These are phyloP conservation scores for Vitis cinerea DNA, from an alignment of 164 flowering plant genomes.

Conservation along the genomic window DNA sequence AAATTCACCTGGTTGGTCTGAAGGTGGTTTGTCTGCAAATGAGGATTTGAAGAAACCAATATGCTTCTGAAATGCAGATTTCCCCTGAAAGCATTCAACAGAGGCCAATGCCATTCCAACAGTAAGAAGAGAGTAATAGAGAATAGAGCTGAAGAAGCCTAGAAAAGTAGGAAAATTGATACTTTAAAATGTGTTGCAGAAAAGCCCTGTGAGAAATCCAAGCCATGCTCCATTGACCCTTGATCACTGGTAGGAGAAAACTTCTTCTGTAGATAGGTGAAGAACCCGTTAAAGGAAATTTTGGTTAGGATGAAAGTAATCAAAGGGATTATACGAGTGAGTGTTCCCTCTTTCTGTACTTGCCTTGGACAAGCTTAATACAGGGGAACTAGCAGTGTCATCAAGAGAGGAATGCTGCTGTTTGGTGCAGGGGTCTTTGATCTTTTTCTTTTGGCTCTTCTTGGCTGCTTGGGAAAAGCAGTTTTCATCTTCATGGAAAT, in stretches of 20 bases:
- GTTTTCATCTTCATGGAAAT: conserved; percentile 48
- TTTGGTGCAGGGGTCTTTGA: conserved; percentile 18
- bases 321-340: not conserved
- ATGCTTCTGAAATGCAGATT: conserved; percentile 43
- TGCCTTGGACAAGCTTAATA: conserved; percentile 43
- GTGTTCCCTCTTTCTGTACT: conserved; percentile 10
- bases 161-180: conserved; percentile 3
- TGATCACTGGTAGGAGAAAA: conserved; percentile 21
- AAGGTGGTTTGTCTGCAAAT: conserved; percentile 34
- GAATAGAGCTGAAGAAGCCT: not conserved
- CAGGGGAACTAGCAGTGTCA: conserved; percentile 87
- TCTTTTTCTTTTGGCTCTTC: conserved; percentile 33
- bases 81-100: conserved; percentile 36
- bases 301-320: too few species aligned
- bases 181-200: conserved; percentile 58
- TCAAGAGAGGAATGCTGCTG: conserved; percentile 46
- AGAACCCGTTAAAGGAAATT: conserved; percentile 6
- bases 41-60: conserved; percentile 41
- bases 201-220: conserved; percentile 56
- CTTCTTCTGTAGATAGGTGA: conserved; percentile 31
- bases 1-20: conserved; percentile 40
- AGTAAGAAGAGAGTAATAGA: not conserved
- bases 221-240: conserved; percentile 28
- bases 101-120: not conserved
- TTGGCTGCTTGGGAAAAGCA: conserved; percentile 22